Evolutionary conservation across 345 rosid species (phyloP), one percentile per base, ranked within the genome.

Genomic region (Heritiera fomes): DNA sequence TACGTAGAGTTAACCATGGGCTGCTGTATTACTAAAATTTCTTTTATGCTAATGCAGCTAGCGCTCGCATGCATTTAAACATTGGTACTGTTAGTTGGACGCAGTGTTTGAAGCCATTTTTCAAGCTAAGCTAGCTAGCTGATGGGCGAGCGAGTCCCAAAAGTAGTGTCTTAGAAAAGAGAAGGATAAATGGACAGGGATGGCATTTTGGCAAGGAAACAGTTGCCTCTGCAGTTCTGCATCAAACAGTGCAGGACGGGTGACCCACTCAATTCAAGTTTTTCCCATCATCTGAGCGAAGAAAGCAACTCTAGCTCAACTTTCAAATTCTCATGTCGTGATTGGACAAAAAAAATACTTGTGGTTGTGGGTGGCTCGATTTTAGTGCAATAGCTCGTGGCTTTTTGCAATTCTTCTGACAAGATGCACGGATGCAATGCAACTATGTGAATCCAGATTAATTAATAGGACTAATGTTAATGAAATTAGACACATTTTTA

Each of bases 121-220:
- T 8, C 49, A 46, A 46, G 12, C 9, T 8, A 3, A 46, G 49
- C 49, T 46, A 46, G 12, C 49, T 46, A 41, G 6, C 43, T 41
- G 43, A 41, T 41, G 6, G 43, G 43, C 4, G 43, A 41, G 6
- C 60, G 18, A 55, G 20, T 55, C 23, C 60, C 60, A 18, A 53
- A 50, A 50, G 2, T 47, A 47, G 18, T 52, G 11, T 53, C n/a
- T 6, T 6, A 55, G 17, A 55, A 6, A 0, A 7, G 20, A 55
- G 2, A 55, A 55, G 5, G 60, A 56, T 56, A 55, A 50, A 14
- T 0, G 18, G 18, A 13, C 14, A 50, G 41, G 73, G 73, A 12
- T 70, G 58, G 55, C 8, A 9, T 69, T n/a, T 68, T 69, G 12
- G 74, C 20, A 28, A 49, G 74, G 23, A 50, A 68, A 49, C 23